Evolutionary conservation across 75 land plant species (phyloP).

Genomic region (Cryptomeria japonica): DNA sequence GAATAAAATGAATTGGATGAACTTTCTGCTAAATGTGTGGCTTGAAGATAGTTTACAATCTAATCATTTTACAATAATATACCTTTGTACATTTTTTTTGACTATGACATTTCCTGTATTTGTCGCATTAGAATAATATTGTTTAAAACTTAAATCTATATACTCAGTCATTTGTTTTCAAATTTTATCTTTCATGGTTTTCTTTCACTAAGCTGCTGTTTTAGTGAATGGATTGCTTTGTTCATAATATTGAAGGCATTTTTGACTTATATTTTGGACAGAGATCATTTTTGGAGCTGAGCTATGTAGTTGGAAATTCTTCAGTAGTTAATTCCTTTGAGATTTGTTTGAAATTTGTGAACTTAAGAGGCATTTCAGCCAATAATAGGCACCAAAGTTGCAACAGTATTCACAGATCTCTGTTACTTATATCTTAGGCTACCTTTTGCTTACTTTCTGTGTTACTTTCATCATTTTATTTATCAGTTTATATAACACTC

Average conservation of each 20-base stretch:
- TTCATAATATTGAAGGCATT: not conserved
- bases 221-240: not conserved
- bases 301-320: not conserved
- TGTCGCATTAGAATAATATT: not conserved
- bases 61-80: not conserved
- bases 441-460: not conserved
- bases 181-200: not conserved
- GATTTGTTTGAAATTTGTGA: not conserved
- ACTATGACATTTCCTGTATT: not conserved
- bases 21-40: not conserved
- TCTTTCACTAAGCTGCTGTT: not conserved
- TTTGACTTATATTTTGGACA: not conserved
- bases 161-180: not conserved
- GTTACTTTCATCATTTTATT: not conserved
- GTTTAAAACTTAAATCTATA: not conserved
- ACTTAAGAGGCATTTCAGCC: not conserved
- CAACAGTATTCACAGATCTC: not conserved
- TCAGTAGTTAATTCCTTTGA: not conserved
- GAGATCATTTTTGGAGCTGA: not conserved
- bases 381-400: not conserved
- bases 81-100: not conserved
- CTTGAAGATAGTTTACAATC: not conserved
- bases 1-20: not conserved
- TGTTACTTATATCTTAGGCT: not conserved
- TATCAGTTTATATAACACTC: not conserved